Evolutionary conservation across 148 eudicot species (phyloP).

Genomic region (Spergularia marina): DNA sequence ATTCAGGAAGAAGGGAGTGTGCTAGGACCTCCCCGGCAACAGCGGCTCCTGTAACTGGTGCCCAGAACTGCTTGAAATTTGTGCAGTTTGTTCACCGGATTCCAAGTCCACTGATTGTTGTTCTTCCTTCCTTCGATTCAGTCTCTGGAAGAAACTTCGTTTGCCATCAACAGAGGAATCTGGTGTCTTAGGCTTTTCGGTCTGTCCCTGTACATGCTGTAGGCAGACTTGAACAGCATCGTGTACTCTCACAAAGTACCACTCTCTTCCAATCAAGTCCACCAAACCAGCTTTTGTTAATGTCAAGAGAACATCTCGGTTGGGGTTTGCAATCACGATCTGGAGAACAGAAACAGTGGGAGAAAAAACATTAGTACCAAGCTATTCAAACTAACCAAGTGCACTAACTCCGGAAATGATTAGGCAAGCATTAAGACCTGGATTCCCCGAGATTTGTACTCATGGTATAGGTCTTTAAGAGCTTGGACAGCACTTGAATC

Average conservation of each 20-base stretch:
- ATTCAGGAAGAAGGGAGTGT: not conserved
- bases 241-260: slow-evolving; percentile 96
- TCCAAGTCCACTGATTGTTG: slow-evolving; percentile 48
- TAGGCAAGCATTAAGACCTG: slow-evolving; percentile 47
- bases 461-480: slow-evolving; percentile 74
- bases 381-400: not conserved
- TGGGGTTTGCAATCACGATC: slow-evolving; percentile 88
- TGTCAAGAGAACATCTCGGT: slow-evolving; percentile 74
- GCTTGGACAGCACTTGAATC: slow-evolving; percentile 91
- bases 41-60: slow-evolving; percentile 67
- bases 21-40: slow-evolving; percentile 46
- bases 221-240: slow-evolving; percentile 97
- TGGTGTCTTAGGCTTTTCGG: slow-evolving; percentile 35
- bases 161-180: slow-evolving; percentile 32
- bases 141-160: slow-evolving; percentile 41
- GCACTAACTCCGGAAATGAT: not conserved
- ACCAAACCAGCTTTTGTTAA: slow-evolving; percentile 74
- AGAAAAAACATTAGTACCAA: not conserved
- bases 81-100: slow-evolving; percentile 38
- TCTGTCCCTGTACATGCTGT: slow-evolving; percentile 58
- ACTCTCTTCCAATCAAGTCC: slow-evolving; percentile 84
- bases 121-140: slow-evolving; percentile 50
- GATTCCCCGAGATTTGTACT: slow-evolving; percentile 81
- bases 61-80: slow-evolving; percentile 32
- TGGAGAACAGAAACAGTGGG: slow-evolving; percentile 23